These are phyloP conservation scores for Pyrrhoderma noxium DNA, from an alignment of 1,284 basidiomycete genomes.

Conservation along the genomic window DNA sequence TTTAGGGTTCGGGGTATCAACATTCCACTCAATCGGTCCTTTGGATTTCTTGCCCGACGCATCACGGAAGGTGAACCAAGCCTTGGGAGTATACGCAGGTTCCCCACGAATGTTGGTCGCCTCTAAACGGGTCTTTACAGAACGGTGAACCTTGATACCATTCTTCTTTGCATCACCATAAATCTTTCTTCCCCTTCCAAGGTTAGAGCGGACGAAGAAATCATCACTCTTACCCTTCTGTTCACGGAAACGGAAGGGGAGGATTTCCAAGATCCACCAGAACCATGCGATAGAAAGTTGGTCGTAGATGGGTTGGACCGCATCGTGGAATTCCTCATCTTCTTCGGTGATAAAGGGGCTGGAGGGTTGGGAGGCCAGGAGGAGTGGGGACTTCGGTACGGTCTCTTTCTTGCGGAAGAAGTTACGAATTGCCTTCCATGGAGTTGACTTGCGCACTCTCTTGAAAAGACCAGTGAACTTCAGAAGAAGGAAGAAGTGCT, in stretches of 20 bases:
- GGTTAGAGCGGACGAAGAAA: constrained; percentile 16
- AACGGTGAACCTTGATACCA: constrained; percentile 14
- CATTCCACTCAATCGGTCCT: constrained; percentile 11
- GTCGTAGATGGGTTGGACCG: constrained; percentile 35
- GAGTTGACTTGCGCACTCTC: constrained; percentile 3
- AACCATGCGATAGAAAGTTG: constrained; percentile 31
- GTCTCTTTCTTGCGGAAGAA: background rate
- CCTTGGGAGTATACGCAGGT: constrained; percentile 11
- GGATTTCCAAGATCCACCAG: constrained; percentile 46
- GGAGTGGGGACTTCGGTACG: background rate
- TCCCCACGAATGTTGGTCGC: constrained; percentile 2
- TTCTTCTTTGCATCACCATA: constrained; percentile 18
- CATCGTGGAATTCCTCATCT: constrained; percentile 43
- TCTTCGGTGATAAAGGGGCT: constrained; percentile 31
- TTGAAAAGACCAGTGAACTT: constrained; percentile 7
- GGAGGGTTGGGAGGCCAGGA: constrained; percentile 17
- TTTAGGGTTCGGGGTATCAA: constrained; percentile 4
- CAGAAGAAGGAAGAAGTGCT: constrained; percentile 5
- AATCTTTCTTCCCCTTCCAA: constrained; percentile 14
- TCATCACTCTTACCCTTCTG: constrained; percentile 16
- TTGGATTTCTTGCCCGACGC: constrained; percentile 10
- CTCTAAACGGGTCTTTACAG: constrained; percentile 17
- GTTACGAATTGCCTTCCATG: background rate
- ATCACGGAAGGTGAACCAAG: constrained; percentile 13
- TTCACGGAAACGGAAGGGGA: constrained; percentile 19